These are phyloP conservation scores for Aspergillus ruber DNA, from an alignment of 2,329 filamentous ascomycete species.

Conservation along the genomic window DNA sequence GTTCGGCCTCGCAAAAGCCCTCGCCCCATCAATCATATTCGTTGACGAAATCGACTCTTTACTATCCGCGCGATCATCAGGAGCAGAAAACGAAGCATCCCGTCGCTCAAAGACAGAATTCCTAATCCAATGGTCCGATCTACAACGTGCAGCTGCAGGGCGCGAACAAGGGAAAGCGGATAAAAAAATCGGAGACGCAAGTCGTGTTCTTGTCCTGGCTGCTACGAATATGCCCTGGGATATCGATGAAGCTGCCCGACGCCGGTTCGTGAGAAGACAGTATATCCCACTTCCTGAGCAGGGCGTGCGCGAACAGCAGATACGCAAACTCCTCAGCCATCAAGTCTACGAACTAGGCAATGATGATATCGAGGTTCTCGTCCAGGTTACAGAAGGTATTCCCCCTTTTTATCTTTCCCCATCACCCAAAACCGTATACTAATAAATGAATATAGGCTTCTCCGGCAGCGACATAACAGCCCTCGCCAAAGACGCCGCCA, in stretches of 20 bases:
- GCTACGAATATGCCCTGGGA: constrained; percentile 97
- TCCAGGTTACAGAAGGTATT: constrained; percentile 75
- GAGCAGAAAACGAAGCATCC: constrained; percentile 84
- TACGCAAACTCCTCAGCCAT: constrained; percentile 72
- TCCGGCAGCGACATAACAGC: constrained; percentile 96
- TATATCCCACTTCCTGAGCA: constrained; percentile 92
- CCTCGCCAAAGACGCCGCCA: constrained; percentile 92
- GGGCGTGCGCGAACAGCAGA: constrained; percentile 69
- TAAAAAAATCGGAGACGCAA: constrained; percentile 71
- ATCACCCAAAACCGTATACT: constrained; percentile 1
- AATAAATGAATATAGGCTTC: constrained; percentile 60
- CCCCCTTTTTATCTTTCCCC: not conserved
- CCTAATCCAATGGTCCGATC: constrained; percentile 91
- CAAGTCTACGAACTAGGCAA: constrained; percentile 77
- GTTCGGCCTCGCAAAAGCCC: constrained; percentile 78
- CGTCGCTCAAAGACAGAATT: constrained; percentile 96
- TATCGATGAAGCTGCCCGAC: constrained; percentile 88
- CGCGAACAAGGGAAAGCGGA: constrained; percentile 59
- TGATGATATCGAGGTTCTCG: constrained; percentile 64
- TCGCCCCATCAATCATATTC: constrained; percentile 95
- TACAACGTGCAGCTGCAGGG: constrained; percentile 86
- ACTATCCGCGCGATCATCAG: constrained; percentile 70
- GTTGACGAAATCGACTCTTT: constrained; percentile 97
- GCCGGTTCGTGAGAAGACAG: constrained; percentile 85
- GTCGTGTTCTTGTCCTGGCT: constrained; percentile 82